Evolutionary conservation across 441 rosid genomes (phyloP).

Genomic region (Adansonia gregorii): DNA sequence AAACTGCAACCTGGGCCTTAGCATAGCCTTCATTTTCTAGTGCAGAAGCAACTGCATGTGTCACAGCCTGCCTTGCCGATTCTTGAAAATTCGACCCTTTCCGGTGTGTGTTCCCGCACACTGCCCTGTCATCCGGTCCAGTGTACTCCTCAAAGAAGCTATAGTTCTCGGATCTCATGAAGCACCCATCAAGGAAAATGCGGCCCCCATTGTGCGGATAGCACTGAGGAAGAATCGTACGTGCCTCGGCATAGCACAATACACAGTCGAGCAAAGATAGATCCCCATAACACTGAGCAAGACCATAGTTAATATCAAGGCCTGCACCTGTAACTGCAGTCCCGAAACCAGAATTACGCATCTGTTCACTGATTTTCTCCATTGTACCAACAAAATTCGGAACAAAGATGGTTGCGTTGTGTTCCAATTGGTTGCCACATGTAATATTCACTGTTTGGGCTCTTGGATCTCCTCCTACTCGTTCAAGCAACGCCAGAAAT

Average conservation of each 20-base stretch:
- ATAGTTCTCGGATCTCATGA: constrained; percentile 89
- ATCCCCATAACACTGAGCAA: constrained; percentile 91
- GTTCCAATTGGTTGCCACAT: constrained; percentile 55
- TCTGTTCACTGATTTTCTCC: constrained; percentile 76
- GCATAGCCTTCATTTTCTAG: constrained; percentile 55
- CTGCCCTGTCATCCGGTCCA: constrained; percentile 62
- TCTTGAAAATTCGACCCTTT: constrained; percentile 45
- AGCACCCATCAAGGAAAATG: constrained; percentile 88
- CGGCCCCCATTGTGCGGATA: constrained; percentile 78
- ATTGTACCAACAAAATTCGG: constrained; percentile 77
- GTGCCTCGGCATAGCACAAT: constrained; percentile 87
- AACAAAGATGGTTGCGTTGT: constrained; percentile 61
- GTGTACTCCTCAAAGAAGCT: constrained; percentile 69
- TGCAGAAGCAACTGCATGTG: constrained; percentile 49
- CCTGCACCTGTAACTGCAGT: constrained; percentile 72
- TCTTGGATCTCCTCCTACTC: constrained; percentile 62
- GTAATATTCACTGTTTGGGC: constrained; percentile 46
- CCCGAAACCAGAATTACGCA: constrained; percentile 65
- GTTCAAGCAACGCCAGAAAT: constrained; percentile 26
- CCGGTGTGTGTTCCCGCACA: constrained; percentile 67
- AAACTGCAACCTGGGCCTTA: constrained; percentile 39
- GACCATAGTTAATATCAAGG: constrained; percentile 68
- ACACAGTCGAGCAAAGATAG: constrained; percentile 80
- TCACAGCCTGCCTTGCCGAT: constrained; percentile 55
- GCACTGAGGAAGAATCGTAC: constrained; percentile 86